Base-by-base conservation (phyloP, 2,329 filamentous ascomycete genomes). In the Xylariaceae sp. region DNA sequence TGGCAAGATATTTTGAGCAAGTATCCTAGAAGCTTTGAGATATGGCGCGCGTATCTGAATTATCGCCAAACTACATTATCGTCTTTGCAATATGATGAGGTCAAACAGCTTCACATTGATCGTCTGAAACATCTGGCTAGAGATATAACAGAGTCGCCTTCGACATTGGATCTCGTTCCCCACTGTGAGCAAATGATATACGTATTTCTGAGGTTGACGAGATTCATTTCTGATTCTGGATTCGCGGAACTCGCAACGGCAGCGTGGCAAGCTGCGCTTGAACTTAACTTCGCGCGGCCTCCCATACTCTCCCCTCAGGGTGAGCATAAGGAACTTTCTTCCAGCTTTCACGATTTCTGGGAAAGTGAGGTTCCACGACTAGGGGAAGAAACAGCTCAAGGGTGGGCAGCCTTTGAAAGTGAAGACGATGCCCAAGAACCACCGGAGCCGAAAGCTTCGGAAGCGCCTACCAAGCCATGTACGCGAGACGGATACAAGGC, bases 241-340 rank as follows among this genome's bases (percentile, higher is more conserved):
- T 95, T 85, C 57, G 69, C 73, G 34, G 91, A 96, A 59, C 69
- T 87, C 22, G 83, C 88, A 2, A 69, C 87, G 3, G 88, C 83
- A 9, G 73, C 85, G 4, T 96, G 91, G 89, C 91, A 97, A 64
- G 86, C 81, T 4, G 54, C 86, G 1, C 64, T 96, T 0, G 91
- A 96, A 56, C 70, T 85, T 39, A 80, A 78, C 15, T 76, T 89
- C 44, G 80, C 79, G 35, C 70, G 71, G 3, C 81, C 85, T 3
- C 38, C 53, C 3, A 41, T 65, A 3, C 41, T 54, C n/a, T 35
- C 55, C 31, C 49, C 53, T 9, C 50, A 48, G n/a, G 35, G 50
- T 9, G 49, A 52, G 4, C 11, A 26, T 26, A 26, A 11, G 22
- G n/a, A n/a, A n/a, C 37, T 71, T 9, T 57, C 63, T 2, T 56